These are phyloP conservation scores for Dactylorhiza incarnata DNA, from an alignment of 106 monocot genomes.

Conservation along the genomic window DNA sequence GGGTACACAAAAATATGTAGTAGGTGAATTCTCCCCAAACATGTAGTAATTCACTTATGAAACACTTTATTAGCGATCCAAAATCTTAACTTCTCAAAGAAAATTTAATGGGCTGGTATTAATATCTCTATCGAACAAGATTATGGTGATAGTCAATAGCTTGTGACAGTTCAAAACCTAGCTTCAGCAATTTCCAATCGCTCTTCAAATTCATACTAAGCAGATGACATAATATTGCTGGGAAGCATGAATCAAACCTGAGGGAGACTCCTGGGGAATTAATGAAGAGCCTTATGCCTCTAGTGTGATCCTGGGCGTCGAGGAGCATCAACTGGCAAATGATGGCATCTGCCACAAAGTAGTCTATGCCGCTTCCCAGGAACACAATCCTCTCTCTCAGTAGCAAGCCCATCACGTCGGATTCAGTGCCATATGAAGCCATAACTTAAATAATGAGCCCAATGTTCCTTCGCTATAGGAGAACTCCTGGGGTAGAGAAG, in stretches of 20 bases:
- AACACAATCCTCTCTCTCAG: constrained; percentile 87
- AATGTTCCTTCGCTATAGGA: background rate
- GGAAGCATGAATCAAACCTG: constrained; percentile 30
- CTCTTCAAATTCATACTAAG: background rate
- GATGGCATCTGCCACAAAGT: constrained; percentile 83
- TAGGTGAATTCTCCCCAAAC: background rate
- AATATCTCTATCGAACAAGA: too few relatives aligned
- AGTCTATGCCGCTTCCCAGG: constrained; percentile 68
- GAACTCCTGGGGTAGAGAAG: background rate
- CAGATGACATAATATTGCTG: background rate
- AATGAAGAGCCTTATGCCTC: constrained; percentile 83
- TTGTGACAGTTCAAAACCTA: too few relatives aligned
- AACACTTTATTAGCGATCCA: background rate
- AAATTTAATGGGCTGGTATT: too few relatives aligned
- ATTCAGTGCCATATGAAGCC: constrained; percentile 31
- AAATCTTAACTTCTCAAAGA: too few relatives aligned
- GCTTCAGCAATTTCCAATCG: background rate
- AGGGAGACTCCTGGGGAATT: constrained; percentile 88
- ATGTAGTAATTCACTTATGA: background rate
- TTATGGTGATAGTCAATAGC: too few relatives aligned
- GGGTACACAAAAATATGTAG: background rate
- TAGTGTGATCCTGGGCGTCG: constrained; percentile 73
- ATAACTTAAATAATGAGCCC: background rate
- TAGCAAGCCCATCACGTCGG: constrained; percentile 81
- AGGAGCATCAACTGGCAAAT: constrained; percentile 85